A percentile compares a stretch with the other conserved stretches of the same genome.
Evolutionary conservation across 1,284 basidiomycete genomes (phyloP).

Genomic region (Phellopilus nigrolimitatus): DNA sequence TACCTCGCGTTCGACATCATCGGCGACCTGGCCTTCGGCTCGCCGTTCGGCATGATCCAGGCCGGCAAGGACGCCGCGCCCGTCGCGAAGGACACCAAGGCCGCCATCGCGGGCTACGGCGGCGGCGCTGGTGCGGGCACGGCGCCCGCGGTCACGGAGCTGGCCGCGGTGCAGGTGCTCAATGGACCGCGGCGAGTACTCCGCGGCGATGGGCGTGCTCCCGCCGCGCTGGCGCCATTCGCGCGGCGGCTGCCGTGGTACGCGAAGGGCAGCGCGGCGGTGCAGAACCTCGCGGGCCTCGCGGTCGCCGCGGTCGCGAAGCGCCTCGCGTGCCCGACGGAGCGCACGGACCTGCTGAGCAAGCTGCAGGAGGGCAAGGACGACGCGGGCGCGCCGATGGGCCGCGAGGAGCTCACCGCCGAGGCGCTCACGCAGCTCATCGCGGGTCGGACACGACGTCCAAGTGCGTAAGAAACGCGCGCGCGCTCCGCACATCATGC

Average conservation of each 20-base stretch:
- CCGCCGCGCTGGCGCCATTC: conserved; percentile 38
- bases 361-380: conserved; percentile 36
- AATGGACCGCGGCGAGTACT: conserved; percentile 86
- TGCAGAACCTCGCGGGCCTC: conserved; percentile 49
- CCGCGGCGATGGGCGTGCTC: conserved; percentile 78
- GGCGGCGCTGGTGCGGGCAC: neutral
- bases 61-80: conserved; percentile 71
- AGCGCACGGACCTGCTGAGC: conserved; percentile 11
- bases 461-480: too few species aligned
- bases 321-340: conserved; percentile 12
- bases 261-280: conserved; percentile 42
- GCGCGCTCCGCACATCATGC: neutral
- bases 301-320: conserved; percentile 59
- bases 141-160: conserved; percentile 23
- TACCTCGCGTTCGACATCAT: conserved; percentile 90
- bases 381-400: conserved; percentile 24
- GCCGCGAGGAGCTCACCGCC: conserved; percentile 41
- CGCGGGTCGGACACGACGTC: conserved; percentile 39
- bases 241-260: conserved; percentile 37
- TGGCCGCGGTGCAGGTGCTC: conserved; percentile 78
- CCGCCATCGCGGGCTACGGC: conserved; percentile 56
- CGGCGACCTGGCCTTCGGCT: conserved; percentile 72
- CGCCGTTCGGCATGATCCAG: conserved; percentile 85
- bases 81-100: conserved; percentile 43
- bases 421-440: conserved; percentile 48